These are phyloP conservation scores for Usnea hakonensis DNA, from an alignment of 495 filamentous ascomycete genomes.

Conservation along the genomic window DNA sequence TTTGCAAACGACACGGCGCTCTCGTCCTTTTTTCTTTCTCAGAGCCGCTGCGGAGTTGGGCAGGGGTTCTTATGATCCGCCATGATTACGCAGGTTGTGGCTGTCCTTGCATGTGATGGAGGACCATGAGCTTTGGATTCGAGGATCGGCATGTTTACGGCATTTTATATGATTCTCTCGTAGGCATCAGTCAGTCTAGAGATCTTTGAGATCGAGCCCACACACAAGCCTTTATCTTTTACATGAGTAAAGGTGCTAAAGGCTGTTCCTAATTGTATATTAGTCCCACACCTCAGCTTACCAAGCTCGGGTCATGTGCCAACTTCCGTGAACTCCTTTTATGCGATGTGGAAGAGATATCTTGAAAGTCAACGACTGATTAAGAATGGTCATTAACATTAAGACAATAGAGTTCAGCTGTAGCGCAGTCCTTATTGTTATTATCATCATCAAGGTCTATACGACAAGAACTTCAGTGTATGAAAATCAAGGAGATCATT, in stretches of 20 bases:
- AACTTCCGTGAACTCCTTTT: neutral
- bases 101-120: too few species aligned
- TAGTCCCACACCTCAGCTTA: slow-evolving; percentile 11
- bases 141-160: too few species aligned
- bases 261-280: neutral
- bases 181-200: neutral
- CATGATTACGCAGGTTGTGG: too few species aligned
- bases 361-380: slow-evolving; percentile 18
- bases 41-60: too few species aligned
- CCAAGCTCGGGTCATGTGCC: slow-evolving; percentile 7
- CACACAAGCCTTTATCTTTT: too few species aligned
- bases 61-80: too few species aligned
- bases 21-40: too few species aligned
- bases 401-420: slow-evolving; percentile 9
- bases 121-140: too few species aligned
- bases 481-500: too few species aligned
- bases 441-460: slow-evolving; percentile 4
- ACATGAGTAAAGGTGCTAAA: neutral
- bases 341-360: slow-evolving; percentile 15
- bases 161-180: neutral
- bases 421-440: neutral
- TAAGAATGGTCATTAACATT: slow-evolving; percentile 1
- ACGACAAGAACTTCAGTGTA: neutral
- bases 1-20: too few species aligned
- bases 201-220: slow-evolving; percentile 14